These are phyloP conservation scores for Sporothrix globosa DNA, from an alignment of 2,329 filamentous ascomycete species.

Conservation along the genomic window DNA sequence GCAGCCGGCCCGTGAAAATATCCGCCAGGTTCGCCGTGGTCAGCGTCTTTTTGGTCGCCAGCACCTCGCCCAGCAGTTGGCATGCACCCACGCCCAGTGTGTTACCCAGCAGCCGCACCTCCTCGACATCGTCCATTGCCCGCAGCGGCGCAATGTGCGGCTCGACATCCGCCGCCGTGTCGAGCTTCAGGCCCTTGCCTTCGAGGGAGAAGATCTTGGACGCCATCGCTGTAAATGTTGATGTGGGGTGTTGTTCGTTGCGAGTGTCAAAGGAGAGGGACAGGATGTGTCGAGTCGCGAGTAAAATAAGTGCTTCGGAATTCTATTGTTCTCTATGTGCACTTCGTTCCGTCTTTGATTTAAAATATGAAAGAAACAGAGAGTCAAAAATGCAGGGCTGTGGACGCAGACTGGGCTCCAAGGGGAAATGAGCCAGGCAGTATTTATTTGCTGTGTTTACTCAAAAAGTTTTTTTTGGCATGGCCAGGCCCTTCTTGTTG, in stretches of 20 bases:
- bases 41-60: constrained; percentile 81
- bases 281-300: background rate
- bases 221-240: constrained; percentile 51
- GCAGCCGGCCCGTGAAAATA: constrained; percentile 93
- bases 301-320: constrained; percentile 9
- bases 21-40: constrained; percentile 89
- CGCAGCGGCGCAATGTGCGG: constrained; percentile 76
- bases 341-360: background rate
- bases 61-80: constrained; percentile 78
- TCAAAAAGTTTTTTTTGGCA: constrained; percentile 25
- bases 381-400: background rate
- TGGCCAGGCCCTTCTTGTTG: constrained; percentile 26
- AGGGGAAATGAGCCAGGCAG: constrained; percentile 15
- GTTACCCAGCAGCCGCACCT: constrained; percentile 86
- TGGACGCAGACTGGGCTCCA: constrained; percentile 3
- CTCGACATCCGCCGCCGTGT: constrained; percentile 84
- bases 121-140: constrained; percentile 74
- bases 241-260: constrained; percentile 28
- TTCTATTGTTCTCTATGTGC: background rate
- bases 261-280: background rate
- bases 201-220: constrained; percentile 84
- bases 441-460: constrained; percentile 27
- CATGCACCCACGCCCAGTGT: constrained; percentile 89
- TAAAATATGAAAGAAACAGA: background rate
- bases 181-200: constrained; percentile 88